Conservation (phyloP, 331 rosid genomes). For the Malus hybrid region DNA sequence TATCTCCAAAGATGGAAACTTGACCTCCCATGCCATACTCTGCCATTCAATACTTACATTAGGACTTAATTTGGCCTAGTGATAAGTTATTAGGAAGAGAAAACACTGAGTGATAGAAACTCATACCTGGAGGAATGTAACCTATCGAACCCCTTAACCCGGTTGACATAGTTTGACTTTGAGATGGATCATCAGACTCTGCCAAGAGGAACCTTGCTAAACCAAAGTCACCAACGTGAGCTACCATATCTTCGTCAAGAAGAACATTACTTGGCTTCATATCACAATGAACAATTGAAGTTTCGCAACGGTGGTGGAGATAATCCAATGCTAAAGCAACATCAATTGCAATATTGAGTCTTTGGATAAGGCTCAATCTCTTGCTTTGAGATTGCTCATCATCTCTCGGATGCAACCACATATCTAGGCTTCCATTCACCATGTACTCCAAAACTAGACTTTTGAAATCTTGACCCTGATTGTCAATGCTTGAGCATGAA, state of each 20-base stretch:
- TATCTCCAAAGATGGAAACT: no score
- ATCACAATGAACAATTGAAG: background rate
- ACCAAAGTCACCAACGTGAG: background rate
- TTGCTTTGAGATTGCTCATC: background rate
- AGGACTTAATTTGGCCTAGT: background rate
- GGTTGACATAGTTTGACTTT: background rate
- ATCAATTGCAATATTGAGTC: background rate
- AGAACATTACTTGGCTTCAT: background rate
- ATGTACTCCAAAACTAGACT: background rate
- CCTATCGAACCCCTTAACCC: background rate
- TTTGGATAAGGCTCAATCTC: background rate
- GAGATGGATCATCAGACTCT: background rate
- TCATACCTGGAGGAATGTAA: background rate
- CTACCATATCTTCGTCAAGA: background rate
- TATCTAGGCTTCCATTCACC: background rate
- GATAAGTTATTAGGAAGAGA: background rate
- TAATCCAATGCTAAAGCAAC: background rate
- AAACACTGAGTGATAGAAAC: background rate
- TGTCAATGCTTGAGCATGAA: background rate
- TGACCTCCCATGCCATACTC: no score
- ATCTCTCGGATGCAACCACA: background rate
- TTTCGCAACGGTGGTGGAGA: background rate
- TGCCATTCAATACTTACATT: background rate
- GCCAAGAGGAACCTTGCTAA: background rate
- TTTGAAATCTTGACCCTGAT: background rate